Percentiles rank a stretch among this genome's conserved stretches.
phyloP scores from a whole-genome alignment of 2,329 filamentous ascomycete genomes.

The Penicillium brasilianum region DNA sequence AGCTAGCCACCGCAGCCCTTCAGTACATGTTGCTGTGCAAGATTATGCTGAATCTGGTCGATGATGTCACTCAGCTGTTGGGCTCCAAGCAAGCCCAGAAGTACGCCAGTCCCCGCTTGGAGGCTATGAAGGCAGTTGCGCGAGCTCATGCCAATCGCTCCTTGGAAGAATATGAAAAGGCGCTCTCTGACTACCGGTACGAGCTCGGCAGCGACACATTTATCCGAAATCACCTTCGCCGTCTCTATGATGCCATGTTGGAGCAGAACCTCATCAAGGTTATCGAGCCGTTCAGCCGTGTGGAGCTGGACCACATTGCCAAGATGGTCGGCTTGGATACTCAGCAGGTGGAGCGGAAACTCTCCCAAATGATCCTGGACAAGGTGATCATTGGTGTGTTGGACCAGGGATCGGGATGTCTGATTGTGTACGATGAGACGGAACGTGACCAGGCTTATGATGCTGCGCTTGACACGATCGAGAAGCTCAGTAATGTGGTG shows the following conservation, averaged over 20 bases:
- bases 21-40: constrained; percentile 99
- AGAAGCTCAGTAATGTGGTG: constrained; percentile 95
- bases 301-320: constrained; percentile 95
- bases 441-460: constrained; percentile 93
- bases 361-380: constrained; percentile 99
- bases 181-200: constrained; percentile 85
- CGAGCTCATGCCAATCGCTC: constrained; percentile 94
- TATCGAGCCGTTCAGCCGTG: constrained; percentile 96
- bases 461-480: constrained; percentile 89
- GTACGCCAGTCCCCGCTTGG: constrained; percentile 92
- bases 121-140: constrained; percentile 99
- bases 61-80: constrained; percentile 95
- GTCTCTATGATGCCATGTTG: constrained; percentile 96
- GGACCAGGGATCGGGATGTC: constrained; percentile 94
- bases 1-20: constrained; percentile 91
- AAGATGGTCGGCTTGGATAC: constrained; percentile 97
- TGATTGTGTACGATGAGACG: constrained; percentile 96
- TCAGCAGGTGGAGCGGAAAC: constrained; percentile 94
- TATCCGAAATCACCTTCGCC: constrained; percentile 93
- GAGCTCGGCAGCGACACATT: constrained; percentile 94
- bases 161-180: constrained; percentile 94
- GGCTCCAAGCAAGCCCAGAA: constrained; percentile 94
- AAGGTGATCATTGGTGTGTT: constrained; percentile 98
- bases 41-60: constrained; percentile 96
- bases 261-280: constrained; percentile 99